Conservation (phyloP, 306 rosid genomes). For the Lathyrus tuberosus region DNA sequence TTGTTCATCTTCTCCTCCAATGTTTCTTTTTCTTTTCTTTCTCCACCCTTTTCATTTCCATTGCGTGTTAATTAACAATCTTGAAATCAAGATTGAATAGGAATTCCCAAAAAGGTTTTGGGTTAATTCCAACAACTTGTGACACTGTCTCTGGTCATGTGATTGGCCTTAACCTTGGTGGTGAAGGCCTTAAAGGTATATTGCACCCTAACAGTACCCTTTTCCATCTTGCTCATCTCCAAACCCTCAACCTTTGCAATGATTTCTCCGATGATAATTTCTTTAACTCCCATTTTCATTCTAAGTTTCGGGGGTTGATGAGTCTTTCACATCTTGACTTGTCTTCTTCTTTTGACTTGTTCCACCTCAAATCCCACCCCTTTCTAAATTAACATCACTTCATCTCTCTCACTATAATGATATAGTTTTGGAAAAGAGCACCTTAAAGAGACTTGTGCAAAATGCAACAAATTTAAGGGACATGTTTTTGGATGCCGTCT, state of each 20-base stretch:
- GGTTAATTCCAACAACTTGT: no score
- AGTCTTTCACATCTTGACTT: constrained; percentile 9
- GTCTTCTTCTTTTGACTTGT: neutral
- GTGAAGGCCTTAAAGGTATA: constrained; percentile 1
- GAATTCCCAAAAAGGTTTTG: no score
- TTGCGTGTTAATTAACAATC: no score
- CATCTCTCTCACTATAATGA: neutral
- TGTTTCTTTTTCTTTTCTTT: no score
- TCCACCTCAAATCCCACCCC: constrained; percentile 1
- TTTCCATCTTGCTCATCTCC: constrained; percentile 14
- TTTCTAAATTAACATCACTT: constrained; percentile 1
- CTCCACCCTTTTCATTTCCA: no score
- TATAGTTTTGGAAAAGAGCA: neutral
- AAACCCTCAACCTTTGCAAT: constrained; percentile 28
- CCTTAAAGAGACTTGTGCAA: constrained; percentile 13
- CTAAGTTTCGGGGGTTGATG: neutral
- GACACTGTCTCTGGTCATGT: constrained; percentile 13
- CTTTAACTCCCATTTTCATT: neutral
- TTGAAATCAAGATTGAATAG: no score
- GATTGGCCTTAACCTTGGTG: constrained; percentile 27
- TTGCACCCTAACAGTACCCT: constrained; percentile 10
- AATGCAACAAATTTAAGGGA: constrained; percentile 16
- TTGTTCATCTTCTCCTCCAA: no score
- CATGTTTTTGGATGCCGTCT: neutral
- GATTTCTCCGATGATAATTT: neutral